Base-by-base conservation (phyloP, 83 land plant genomes). In the Diphasiastrum complanatum region DNA sequence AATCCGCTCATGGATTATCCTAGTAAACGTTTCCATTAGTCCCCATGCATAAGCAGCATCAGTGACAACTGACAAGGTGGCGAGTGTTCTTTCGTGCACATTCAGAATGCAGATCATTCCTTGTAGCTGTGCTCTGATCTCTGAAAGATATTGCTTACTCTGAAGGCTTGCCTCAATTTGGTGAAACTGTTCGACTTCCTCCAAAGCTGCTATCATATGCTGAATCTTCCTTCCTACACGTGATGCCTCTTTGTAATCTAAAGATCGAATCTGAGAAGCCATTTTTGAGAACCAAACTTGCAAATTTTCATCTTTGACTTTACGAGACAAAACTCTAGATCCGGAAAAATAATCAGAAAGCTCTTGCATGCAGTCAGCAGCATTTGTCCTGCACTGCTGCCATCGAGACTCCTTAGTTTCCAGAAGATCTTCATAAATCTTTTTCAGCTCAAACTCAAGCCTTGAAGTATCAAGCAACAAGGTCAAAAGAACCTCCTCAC, bases 361-460 rank as follows among this genome's bases (percentile, higher is more conserved):
- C 22, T 78, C 77, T 34, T 55, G 55, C 64, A 78, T 78, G 61
- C 79, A 70, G 18, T 78, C 81, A 30, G 67, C 74, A 65, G 74
- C 81, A 51, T 58, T 60, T 16, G 40, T 50, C 66, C 60, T 69
- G 66, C 64, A 70, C 35, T 78, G 45, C 32, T 57, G 50, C 80
- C 80, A 78, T 30, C 47, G 69, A 10, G 28, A 54, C 65, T 78
- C 75, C 45, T 64, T 78, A 23, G 53, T 38, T 47, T 75, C 70
- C 52, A 78, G 61, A 47, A 78, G 79, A 5, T 76, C 75, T 18
- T 57, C 64, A 59, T 76, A 78, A 1, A 76, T 52, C 36, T 48
- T 53, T 47, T 75, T 78, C 36, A 78, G 35, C 80, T 78, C 81
- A 70, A 75, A 78, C 26, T 78, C 81, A 24, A 78, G 61, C 76